Base-by-base conservation (phyloP, 495 filamentous ascomycete species). In the Penicillium chermesinum region DNA sequence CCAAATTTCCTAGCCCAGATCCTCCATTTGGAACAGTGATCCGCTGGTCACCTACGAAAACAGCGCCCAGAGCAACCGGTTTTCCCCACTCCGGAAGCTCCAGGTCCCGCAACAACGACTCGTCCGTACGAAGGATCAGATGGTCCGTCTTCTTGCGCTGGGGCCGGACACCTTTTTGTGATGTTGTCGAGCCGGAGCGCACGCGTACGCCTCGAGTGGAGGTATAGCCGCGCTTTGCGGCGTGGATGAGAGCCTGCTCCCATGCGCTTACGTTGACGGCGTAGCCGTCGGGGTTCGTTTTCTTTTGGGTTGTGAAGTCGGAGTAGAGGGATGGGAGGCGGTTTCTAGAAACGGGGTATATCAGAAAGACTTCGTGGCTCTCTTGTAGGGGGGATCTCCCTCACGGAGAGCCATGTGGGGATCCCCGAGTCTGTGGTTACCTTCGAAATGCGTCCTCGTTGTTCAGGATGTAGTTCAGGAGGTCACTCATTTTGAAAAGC, bases 261-360 rank as follows among this genome's bases (percentile, higher is more conserved):
- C 93, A 98, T 35, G 91, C 88, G 12, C 78, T 69, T 34, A 91
- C 66, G 63, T 98, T 97, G 41, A 91, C 87, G 21, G 75, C 67
- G 70, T 90, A 98, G 52, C 90, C 91, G 57, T 94, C 89, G 1
- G 91, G 90, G 61, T 98, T 98, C 25, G 85, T 84, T 44, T 80
- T 81, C 49, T 78, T 79, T 52, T 91, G 89, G 30, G 76, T 62
- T 3, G 80, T 72, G 66, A 98, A 97, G 65, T 97, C 94, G 47
- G 91, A 96, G 70, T 95, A 98, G 42, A 98, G 81, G 12, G 91
- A 91, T 5, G 89, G 85, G 3, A 96, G 82, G 34, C 93, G 89
- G 50, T 84, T 81, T 68, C 86, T 93, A 21, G n/a, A n/a, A 8
- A 7, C 10, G 22, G 10, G 45, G 20, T 33, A 10, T n/a, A 35